Evolutionary conservation across 78 protist genomes (phyloP), one percentile per base, ranked within the genome.

Genomic region (Emiliania huxleyi): DNA sequence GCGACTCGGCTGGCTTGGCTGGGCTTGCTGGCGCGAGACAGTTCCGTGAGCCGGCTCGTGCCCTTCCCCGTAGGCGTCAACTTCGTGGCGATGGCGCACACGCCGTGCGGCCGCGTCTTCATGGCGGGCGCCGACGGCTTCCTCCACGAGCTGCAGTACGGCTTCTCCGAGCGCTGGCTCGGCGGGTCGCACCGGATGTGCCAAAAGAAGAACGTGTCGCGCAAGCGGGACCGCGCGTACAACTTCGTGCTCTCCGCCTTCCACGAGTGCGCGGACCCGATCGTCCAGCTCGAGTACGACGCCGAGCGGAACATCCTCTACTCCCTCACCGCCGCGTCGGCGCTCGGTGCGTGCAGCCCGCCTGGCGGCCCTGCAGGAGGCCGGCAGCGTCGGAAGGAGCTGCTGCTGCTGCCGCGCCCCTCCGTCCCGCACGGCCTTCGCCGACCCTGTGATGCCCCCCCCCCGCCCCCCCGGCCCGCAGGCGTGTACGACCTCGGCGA

Each of bases 71-170:
- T n/a, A n/a, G n/a, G n/a, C 29, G 62, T 52, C 62, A 52, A 52
- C 62, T 15, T 52, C 62, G 62, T 52, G 8, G 62, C 62, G 29
- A 52, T 52, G 62, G 15, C 62, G 8, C 15, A 8, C 15, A 52
- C 62, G 62, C 62, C 77, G 37, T 26, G 2, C 37, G 77, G 77
- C 4, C 49, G 94, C 69, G 18, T 87, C 33, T 92, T 92, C 40
- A 35, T 92, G 62, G 35, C 25, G 42, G 94, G 94, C 52, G 46
- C 42, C 19, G 94, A 92, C 83, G 94, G 94, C 84, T 19, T 38
- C 55, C 29, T 92, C 52, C 33, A 91, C 84, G 94, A 92, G 79
- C 90, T 92, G 37, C 23, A 3, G 23, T 87, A 87, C 38, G 35
- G 46, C 38, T 3, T 18, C 22, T 18, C 4, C 11, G 88, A 48